Evolutionary conservation across 768 basidiomycete species (phyloP).

Genomic region (Bullera alba): DNA sequence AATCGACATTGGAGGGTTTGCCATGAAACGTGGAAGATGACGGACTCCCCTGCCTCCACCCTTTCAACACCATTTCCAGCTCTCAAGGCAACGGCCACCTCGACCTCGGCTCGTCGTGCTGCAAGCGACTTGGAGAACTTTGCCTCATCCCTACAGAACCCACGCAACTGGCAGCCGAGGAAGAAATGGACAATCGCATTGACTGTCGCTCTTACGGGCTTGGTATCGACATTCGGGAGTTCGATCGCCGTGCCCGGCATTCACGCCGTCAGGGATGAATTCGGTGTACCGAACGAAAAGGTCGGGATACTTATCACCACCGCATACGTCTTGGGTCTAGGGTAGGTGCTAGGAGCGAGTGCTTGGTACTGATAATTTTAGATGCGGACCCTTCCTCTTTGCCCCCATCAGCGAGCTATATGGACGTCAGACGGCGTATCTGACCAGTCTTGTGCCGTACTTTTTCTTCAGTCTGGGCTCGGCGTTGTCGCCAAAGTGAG

Average conservation of each 20-base stretch:
- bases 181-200: conserved; percentile 24
- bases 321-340: conserved; percentile 38
- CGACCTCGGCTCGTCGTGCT: conserved; percentile 14
- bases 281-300: conserved; percentile 24
- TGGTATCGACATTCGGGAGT: conserved; percentile 33
- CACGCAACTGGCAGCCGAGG: conserved; percentile 24
- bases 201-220: conserved; percentile 31
- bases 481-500: conserved; percentile 30
- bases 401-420: conserved; percentile 39
- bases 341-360: conserved; percentile 18
- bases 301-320: conserved; percentile 27
- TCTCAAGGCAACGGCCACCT: background rate
- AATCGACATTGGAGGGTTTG: no score
- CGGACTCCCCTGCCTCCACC: no score
- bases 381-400: conserved; percentile 40
- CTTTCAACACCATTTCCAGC: background rate
- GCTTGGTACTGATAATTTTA: background rate
- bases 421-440: conserved; percentile 34
- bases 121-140: conserved; percentile 15
- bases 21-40: no score
- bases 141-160: conserved; percentile 22
- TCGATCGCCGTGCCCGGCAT: conserved; percentile 34
- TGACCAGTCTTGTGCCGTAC: conserved; percentile 17
- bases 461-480: conserved; percentile 32
- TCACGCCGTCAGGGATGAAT: conserved; percentile 29